Evolutionary conservation across 1,284 basidiomycete genomes (phyloP), one percentile per base, ranked within the genome.

Genomic region (Ceratobasidium theobromae): DNA sequence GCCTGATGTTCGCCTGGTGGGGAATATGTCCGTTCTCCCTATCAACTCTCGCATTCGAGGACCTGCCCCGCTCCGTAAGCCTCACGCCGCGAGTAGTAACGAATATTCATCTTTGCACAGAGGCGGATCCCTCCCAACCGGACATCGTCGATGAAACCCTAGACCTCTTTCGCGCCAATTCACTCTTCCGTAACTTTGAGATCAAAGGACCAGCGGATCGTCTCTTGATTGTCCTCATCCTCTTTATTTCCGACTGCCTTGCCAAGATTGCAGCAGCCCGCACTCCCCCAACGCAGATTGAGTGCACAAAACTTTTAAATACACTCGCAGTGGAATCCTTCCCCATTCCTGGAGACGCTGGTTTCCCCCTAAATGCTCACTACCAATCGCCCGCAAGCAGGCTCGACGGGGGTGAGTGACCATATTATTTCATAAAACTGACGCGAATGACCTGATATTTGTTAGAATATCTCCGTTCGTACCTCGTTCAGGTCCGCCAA

Each of bases 111-210:
- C 38, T 30, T 18, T 23, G 27, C 51, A 27, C 38, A 68, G 6
- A 69, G 80, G 93, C 90, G 71, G 92, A 96, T 76, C 82, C 87
- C 0, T 83, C 84, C 11, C 81, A 87, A 69, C 83, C 86, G 43
- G 97, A 99, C 77, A 95, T 99, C 72, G 85, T 99, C 71, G 95
- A 98, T 77, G 97, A 99, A 79, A 88, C 94, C 2, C 82, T 99
- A 62, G 93, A 98, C 79, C 87, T 99, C 67, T 99, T 99, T 81
- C 90, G 97, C 55, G 95, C 97, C 75, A 99, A 99, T 80, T 97
- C 95, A 51, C 88, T 99, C 69, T 99, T 99, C 80, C 90, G 97
- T 74, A 99, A 99, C 81, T 99, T 99, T 75, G 97, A 99, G 81
- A 99, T 99, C 86, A 98, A 98, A 79, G 93, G 97, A 27, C 89